Percentiles rank a stretch among this genome's conserved stretches.
phyloP scores from a whole-genome alignment of 179 eudicot genomes.

The Heliamphora pulchella region DNA sequence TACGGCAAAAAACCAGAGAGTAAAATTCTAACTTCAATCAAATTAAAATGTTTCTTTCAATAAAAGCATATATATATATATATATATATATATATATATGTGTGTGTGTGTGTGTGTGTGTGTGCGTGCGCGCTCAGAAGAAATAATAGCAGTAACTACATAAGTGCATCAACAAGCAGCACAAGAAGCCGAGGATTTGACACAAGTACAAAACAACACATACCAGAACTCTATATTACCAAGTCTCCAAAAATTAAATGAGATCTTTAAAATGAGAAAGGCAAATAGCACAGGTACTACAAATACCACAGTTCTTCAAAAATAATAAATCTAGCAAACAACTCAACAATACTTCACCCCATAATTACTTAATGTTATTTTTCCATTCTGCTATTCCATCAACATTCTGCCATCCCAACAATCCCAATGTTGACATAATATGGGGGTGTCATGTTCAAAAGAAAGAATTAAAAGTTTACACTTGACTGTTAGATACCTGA shows the following conservation, averaged over 20 bases:
- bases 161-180: background rate
- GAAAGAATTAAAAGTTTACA: background rate
- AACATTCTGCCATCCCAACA: background rate
- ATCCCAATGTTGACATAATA: background rate
- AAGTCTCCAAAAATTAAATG: background rate
- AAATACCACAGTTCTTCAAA: background rate
- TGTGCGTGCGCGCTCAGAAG: too few species aligned
- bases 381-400: background rate
- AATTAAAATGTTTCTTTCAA: background rate
- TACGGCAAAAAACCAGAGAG: background rate
- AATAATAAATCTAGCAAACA: background rate
- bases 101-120: too few species aligned
- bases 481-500: background rate
- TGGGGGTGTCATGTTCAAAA: background rate
- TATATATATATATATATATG: too few species aligned
- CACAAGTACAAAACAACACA: background rate
- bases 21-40: background rate
- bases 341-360: background rate
- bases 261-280: background rate
- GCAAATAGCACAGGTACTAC: background rate
- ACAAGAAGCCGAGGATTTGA: background rate
- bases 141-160: background rate
- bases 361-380: too few species aligned
- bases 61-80: background rate
- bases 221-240: background rate